Percentiles rank a stretch among this genome's conserved stretches.
Conservation (phyloP, 2,329 filamentous ascomycete genomes). For the Leptosphaerulina australis region DNA sequence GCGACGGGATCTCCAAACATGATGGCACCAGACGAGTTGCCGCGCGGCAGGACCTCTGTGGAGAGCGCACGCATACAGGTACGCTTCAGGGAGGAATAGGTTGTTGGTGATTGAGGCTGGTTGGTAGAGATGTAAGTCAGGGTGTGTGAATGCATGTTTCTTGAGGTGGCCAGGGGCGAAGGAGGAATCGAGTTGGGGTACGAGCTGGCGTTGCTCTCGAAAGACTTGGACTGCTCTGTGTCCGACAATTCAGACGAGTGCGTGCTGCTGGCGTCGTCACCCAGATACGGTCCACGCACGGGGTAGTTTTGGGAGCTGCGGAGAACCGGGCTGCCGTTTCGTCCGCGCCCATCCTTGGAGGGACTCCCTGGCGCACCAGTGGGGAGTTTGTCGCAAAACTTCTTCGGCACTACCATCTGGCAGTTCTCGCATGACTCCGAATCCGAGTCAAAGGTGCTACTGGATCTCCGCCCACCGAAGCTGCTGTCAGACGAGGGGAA, state of each 20-base stretch:
- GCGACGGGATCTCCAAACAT: conserved; percentile 62
- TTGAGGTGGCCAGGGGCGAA: conserved; percentile 52
- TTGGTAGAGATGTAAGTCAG: conserved; percentile 64
- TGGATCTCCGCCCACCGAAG: conserved; percentile 41
- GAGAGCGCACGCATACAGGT: conserved; percentile 64
- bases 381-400: conserved; percentile 60
- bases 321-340: conserved; percentile 61
- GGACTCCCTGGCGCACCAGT: conserved; percentile 59
- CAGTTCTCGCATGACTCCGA: conserved; percentile 64
- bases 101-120: conserved; percentile 59
- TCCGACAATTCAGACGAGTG: conserved; percentile 47
- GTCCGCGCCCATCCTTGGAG: conserved; percentile 55
- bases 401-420: conserved; percentile 60
- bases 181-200: conserved; percentile 46
- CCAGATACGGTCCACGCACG: conserved; percentile 51
- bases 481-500: conserved; percentile 39
- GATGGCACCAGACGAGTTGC: conserved; percentile 62
- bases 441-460: conserved; percentile 52
- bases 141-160: conserved; percentile 58
- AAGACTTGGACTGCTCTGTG: conserved; percentile 48
- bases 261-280: conserved; percentile 42
- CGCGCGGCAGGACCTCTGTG: conserved; percentile 61
- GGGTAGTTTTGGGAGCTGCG: conserved; percentile 61
- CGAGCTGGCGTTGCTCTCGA: conserved; percentile 40
- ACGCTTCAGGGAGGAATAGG: conserved; percentile 62